Evolutionary conservation across 257 asterid genomes (phyloP).

Genomic region (Primulina tabacum): DNA sequence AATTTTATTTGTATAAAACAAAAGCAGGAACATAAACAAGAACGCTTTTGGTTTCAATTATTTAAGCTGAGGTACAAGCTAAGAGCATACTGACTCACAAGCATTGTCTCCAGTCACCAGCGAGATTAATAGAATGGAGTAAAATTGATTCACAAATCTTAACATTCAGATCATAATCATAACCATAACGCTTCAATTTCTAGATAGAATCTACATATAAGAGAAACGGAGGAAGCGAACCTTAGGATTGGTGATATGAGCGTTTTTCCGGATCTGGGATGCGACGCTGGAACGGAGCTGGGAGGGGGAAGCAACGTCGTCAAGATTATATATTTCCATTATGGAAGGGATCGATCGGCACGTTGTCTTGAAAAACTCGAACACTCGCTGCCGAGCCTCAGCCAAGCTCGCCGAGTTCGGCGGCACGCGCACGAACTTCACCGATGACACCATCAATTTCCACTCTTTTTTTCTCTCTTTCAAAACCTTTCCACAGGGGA

Average conservation of each 20-base stretch:
- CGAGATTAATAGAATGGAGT: too few species aligned
- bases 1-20: too few species aligned
- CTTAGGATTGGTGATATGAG: conserved; percentile 69
- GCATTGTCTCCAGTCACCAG: too few species aligned
- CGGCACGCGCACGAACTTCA: conserved; percentile 63
- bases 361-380: conserved; percentile 76
- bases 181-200: too few species aligned
- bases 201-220: neutral
- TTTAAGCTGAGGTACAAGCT: too few species aligned
- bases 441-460: conserved; percentile 39
- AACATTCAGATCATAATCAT: neutral
- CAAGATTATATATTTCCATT: conserved; percentile 69
- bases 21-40: too few species aligned
- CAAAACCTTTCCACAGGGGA: too few species aligned
- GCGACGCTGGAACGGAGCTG: conserved; percentile 71
- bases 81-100: too few species aligned
- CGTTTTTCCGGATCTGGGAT: conserved; percentile 69
- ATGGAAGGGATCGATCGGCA: conserved; percentile 84
- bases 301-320: conserved; percentile 67
- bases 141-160: neutral
- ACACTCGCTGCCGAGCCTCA: conserved; percentile 72
- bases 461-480: too few species aligned
- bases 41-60: too few species aligned
- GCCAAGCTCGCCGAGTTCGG: conserved; percentile 65
- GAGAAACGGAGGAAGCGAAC: conserved; percentile 30